phyloP scores from a whole-genome alignment of 73 alveolate genomes.

The Paramecium tetraurelia region DNA sequence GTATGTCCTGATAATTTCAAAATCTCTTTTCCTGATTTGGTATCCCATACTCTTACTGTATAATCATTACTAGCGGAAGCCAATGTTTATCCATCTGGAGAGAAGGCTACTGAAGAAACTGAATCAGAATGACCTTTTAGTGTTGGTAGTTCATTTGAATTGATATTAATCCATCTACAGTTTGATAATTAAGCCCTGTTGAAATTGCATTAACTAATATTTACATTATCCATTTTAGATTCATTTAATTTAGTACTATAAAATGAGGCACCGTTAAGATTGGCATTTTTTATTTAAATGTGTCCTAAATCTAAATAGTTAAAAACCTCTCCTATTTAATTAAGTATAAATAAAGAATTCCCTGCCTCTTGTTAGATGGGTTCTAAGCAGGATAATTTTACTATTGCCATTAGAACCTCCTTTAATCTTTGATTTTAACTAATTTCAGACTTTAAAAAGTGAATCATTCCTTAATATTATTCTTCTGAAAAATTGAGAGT shows the following conservation, averaged over 20 bases:
- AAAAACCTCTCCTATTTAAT: neutral
- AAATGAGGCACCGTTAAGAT: neutral
- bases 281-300: neutral
- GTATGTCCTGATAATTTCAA: neutral
- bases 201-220: neutral
- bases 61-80: slow-evolving; percentile 9
- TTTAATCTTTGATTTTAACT: neutral
- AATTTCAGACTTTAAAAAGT: neutral
- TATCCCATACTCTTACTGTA: neutral
- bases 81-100: slow-evolving; percentile 22
- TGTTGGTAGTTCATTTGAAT: neutral
- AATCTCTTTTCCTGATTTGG: neutral
- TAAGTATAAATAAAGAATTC: neutral
- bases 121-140: slow-evolving; percentile 22
- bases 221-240: neutral
- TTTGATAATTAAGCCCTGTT: neutral
- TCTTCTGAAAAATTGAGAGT: neutral
- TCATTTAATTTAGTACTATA: neutral
- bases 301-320: neutral
- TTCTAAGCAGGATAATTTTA: neutral
- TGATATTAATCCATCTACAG: neutral
- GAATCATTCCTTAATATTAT: neutral
- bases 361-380: neutral
- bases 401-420: neutral
- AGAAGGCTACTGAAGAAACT: neutral